Conservation (phyloP, 768 basidiomycete genomes). For the Collybia nuda region DNA sequence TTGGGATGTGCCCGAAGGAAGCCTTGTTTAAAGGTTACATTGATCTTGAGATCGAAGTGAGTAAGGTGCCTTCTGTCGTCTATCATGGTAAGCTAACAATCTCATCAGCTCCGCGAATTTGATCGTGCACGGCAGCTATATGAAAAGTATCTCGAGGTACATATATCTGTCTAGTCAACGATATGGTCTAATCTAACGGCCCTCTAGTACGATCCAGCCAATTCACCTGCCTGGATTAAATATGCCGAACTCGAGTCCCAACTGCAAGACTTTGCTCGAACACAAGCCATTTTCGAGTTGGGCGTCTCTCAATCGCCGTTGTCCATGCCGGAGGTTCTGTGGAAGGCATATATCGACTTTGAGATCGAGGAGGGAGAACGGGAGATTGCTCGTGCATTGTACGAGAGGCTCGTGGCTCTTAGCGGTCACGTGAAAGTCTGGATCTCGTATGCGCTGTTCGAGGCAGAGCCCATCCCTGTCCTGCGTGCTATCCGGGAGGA, state of each 20-base stretch:
- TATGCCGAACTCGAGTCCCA: constrained; percentile 90
- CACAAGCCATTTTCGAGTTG: constrained; percentile 93
- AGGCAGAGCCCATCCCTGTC: constrained; percentile 73
- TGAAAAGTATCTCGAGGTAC: constrained; percentile 90
- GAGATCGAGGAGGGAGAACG: constrained; percentile 94
- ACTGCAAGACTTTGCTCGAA: constrained; percentile 83
- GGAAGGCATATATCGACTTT: constrained; percentile 97
- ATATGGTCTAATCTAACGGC: not conserved
- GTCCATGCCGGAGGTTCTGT: constrained; percentile 92
- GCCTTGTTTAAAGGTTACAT: constrained; percentile 95
- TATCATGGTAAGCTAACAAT: not conserved
- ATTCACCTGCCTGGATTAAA: constrained; percentile 94
- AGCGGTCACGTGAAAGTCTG: constrained; percentile 97
- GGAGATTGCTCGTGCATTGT: constrained; percentile 77
- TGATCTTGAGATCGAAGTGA: constrained; percentile 86
- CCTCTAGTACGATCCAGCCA: constrained; percentile 78
- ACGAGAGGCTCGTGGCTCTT: constrained; percentile 81
- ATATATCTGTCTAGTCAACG: constrained; percentile 17
- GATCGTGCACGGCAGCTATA: constrained; percentile 90
- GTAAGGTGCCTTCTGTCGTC: constrained; percentile 13
- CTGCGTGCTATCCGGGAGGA: constrained; percentile 67
- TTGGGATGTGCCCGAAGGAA: constrained; percentile 97
- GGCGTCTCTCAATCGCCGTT: constrained; percentile 80
- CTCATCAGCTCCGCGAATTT: constrained; percentile 81
- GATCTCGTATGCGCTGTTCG: constrained; percentile 94